Base-by-base conservation (phyloP, 139 green algal genomes). In the Chlamydomonas sphaeroides region DNA sequence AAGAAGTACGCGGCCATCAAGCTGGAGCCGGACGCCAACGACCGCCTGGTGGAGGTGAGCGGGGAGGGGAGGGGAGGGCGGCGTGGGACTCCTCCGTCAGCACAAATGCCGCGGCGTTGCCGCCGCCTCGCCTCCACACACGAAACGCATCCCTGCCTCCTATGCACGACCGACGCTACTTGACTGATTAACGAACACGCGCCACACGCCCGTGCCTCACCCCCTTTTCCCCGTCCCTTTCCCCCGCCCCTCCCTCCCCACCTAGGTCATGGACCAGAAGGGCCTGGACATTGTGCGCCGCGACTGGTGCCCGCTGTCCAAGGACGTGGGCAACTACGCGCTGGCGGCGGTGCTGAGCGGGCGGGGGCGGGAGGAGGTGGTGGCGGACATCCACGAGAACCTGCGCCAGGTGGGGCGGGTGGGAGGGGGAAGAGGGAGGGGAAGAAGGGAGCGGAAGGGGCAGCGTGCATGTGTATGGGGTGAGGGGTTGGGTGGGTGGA, bases 1-100 rank as follows among this genome's bases (percentile, higher is more conserved):
- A 99, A 99, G 87, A 99, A 99, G 92, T 99, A 99, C 84, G 97
- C 97, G 10, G 94, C 94, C 32, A 78, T 99, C 33, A 97, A 97
- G 92, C 77, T 99, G 45, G 92, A 95, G 79, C 78, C 63, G 10
- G 75, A 36, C 61, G 79, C 79, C 41, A 86, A 92, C 51, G 91
- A 89, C n/a, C 79, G 28, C 20, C 73, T 89, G 33, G 56, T 78
- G n/a, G 90, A 94, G 93, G 91, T 94, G 41, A 76, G 88, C 49
- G 36, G 11, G 51, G 33, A 17, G 35, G 15, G 38, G 10, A 30
- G 65, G 35, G 21, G 28, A 14, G 20, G 41, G 45, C 26, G 68
- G 68, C 15, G 67, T 26, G 67, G 41, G 35, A 25, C 61, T 57
- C 49, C 49, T 57, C 49, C 49, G 49, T 57, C 49, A 57, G 18